Evolutionary conservation across 192 early-diverging fungal genomes (phyloP).

Genomic region (Chytriomyces hyalinus): DNA sequence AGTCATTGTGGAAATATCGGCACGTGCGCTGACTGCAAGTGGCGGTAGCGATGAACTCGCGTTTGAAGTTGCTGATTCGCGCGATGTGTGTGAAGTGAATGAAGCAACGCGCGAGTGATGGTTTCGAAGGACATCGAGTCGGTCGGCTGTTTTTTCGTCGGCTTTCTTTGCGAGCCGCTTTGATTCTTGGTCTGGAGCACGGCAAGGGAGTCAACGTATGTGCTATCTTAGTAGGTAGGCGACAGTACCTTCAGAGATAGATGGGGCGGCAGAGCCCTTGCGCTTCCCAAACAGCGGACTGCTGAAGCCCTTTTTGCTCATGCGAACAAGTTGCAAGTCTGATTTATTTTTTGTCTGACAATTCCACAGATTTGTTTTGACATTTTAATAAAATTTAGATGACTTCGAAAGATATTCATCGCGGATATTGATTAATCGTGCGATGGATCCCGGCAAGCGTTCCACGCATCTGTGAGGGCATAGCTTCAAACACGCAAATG

Average conservation of each 20-base stretch:
- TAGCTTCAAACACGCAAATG: no score
- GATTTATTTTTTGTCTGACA: neutral
- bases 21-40: conserved; percentile 5
- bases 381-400: conserved; percentile 21
- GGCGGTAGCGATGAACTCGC: neutral
- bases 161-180: neutral
- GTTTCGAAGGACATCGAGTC: no score
- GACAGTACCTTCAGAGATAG: neutral
- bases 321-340: neutral
- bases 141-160: no score
- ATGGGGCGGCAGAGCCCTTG: conserved; percentile 1
- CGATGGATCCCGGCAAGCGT: no score
- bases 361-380: neutral
- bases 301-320: conserved; percentile 19
- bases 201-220: neutral
- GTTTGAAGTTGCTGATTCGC: neutral
- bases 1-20: conserved; percentile 18
- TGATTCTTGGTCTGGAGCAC: neutral
- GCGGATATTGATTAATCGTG: neutral
- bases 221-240: neutral
- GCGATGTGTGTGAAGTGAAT: neutral
- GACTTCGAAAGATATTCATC: conserved; percentile 33
- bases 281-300: conserved; percentile 27
- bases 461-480: no score
- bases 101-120: neutral